Base-by-base conservation (phyloP, 257 asterid genomes). In the Solanum arcanum region DNA sequence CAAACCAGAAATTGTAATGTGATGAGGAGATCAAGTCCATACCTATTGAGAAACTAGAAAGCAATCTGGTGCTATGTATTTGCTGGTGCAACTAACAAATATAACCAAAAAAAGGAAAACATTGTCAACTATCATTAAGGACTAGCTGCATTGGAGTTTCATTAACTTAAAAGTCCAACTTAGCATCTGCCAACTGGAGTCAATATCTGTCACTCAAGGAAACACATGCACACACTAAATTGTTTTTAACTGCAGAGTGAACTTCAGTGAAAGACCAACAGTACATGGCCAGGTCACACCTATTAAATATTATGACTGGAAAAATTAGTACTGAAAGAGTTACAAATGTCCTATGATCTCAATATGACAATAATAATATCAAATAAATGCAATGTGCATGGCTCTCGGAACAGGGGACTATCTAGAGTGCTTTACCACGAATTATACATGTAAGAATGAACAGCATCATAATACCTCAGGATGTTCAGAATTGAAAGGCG, bases 401-500 rank as follows among this genome's bases (percentile, higher is more conserved):
- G 39, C 14, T 14, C 84, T 44, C 84, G 46, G 39, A 76, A 25
- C 29, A 44, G 37, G 84, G 18, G 33, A 12, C 20, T 23, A 75
- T 75, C 83, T 20, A 74, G 49, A 74, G 18, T 39, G 82, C 6
- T 74, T 74, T 74, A 21, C 82, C 52, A 74, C 82, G 52, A 74
- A 39, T 74, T 39, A 3, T 76, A 42, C 60, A 76, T 56, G 89
- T 14, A 86, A 59, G 75, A 88, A 41, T 12, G 46, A 47, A 49
- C 69, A 18, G 69, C 52, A 52, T 18, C 33, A 72, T 31, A 86
- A 44, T 94, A 96, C 99, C 99, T 96, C 98, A 42, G 99, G 95
- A 89, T 93, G 91, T 89, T 94, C 96, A 31, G 98, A 95, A 89
- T 86, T 92, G 90, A 96, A 96, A 82, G 98, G 98, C 14, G 99